Evolutionary conservation across 148 eudicot genomes (phyloP).

Genomic region (Vaccinium vitisidaea): DNA sequence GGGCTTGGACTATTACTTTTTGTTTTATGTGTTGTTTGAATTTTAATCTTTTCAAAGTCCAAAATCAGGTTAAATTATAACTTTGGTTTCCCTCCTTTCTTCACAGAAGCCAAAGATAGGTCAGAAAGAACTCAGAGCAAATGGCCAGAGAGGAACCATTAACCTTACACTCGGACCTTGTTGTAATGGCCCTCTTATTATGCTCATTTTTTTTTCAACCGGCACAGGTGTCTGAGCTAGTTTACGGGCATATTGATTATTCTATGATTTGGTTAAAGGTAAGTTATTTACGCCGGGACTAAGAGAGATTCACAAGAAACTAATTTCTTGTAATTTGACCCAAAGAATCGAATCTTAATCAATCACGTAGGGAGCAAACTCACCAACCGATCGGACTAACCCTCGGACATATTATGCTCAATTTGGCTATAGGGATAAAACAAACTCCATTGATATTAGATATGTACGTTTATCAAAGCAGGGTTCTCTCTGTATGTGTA

Average conservation of each 20-base stretch:
- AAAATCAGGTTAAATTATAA: constrained; percentile 11
- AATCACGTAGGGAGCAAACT: no score
- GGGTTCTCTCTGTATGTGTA: constrained; percentile 29
- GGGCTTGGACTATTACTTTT: constrained; percentile 29
- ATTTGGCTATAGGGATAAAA: not conserved
- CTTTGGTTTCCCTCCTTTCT: constrained; percentile 13
- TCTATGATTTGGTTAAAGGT: no score
- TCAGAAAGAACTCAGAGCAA: constrained; percentile 1
- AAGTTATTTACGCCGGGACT: no score
- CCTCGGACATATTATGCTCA: not conserved
- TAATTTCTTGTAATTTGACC: no score
- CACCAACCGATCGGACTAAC: no score
- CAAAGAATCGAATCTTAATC: no score
- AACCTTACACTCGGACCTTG: constrained; percentile 29
- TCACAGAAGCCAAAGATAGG: constrained; percentile 42
- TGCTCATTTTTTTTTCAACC: not conserved
- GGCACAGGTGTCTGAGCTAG: no score
- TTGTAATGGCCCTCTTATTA: constrained; percentile 12
- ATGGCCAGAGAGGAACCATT: constrained; percentile 24
- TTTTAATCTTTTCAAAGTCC: not conserved
- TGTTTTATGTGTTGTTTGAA: constrained; percentile 36
- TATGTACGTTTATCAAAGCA: not conserved
- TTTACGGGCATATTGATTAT: no score
- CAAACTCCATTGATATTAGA: not conserved
- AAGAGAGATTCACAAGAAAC: no score